Percentiles rank a stretch among this genome's conserved stretches.
Evolutionary conservation across 2,329 filamentous ascomycete species (phyloP).

Genomic region (Cladosporium velox): DNA sequence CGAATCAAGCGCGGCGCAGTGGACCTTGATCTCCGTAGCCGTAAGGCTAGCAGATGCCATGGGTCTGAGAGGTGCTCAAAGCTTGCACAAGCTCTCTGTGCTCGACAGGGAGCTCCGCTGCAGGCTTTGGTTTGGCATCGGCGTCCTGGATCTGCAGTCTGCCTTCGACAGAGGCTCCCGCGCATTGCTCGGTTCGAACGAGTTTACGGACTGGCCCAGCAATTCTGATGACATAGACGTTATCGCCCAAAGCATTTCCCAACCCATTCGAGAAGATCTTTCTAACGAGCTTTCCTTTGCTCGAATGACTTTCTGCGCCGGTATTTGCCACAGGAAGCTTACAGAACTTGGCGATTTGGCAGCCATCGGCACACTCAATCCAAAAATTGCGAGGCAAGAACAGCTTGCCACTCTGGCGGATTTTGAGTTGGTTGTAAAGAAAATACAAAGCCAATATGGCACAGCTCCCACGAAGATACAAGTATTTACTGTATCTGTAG

Average conservation of each 20-base stretch:
- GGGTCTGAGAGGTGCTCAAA: neutral
- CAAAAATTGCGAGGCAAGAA: neutral
- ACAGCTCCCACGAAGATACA: neutral
- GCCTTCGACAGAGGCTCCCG: conserved; percentile 1
- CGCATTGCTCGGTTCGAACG: neutral
- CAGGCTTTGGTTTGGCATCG: conserved; percentile 1
- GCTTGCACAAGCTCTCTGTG: neutral
- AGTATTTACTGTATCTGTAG: neutral
- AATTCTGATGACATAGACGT: neutral
- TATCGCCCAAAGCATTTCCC: neutral
- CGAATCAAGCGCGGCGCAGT: neutral
- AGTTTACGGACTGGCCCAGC: neutral
- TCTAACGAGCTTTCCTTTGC: neutral
- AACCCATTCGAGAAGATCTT: neutral
- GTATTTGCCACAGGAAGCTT: neutral
- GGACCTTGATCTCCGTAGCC: neutral
- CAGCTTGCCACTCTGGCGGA: neutral
- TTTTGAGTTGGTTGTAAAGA: neutral
- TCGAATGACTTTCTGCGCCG: neutral
- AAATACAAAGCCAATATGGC: neutral
- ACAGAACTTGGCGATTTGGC: neutral
- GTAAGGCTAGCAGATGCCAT: neutral
- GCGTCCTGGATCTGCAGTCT: conserved; percentile 1
- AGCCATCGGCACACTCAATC: neutral
- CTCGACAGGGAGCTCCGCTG: neutral